Base-by-base conservation (phyloP, 768 basidiomycete genomes). In the Phlebiopsis gigantea region DNA sequence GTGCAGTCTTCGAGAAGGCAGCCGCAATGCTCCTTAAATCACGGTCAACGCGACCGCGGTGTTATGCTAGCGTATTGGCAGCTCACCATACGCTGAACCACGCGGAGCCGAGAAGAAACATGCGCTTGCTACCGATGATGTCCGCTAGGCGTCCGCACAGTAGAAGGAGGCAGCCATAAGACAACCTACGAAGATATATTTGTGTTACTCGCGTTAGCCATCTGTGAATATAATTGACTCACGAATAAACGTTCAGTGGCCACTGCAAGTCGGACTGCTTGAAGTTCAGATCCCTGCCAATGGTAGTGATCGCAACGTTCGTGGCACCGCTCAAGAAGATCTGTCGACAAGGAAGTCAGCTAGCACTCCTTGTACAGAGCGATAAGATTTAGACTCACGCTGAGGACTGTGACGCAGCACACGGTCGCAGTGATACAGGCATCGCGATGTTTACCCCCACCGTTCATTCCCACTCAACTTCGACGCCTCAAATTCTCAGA, bases 61-160 rank as follows among this genome's bases (percentile, higher is more conserved):
- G 12, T 39, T 17, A 17, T 39, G 3, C 19, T 17, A 6, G 26
- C 21, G 55, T 31, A 29, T 19, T 5, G 12, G 7, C 15, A 19
- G 51, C 63, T 46, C 19, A 71, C 70, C 69, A 71, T 2, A 69
- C 55, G 21, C 66, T 62, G 57, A 72, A 69, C 68, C 68, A 71
- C 17, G 65, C 55, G 5, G 69, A 69, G 7, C 71, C 71, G 4
- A 57, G 39, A 6, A 72, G 53, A 39, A 72, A 72, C 66, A 72
- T 70, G 29, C 56, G 48, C 34, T 57, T 57, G 46, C 57, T 59
- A 14, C 63, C 63, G 31, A 62, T 34, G 28, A 65, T 62, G 39
- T 65, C 63, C 12, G 61, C 61, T 22, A 65, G 17, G 1, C 63
- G 49, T 2, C 63, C 63, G 31, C 49, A 61, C 4, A 65, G 42